Evolutionary conservation across 2,329 filamentous ascomycete species (phyloP).

Genomic region (Sporothrix pseudoabietina): DNA sequence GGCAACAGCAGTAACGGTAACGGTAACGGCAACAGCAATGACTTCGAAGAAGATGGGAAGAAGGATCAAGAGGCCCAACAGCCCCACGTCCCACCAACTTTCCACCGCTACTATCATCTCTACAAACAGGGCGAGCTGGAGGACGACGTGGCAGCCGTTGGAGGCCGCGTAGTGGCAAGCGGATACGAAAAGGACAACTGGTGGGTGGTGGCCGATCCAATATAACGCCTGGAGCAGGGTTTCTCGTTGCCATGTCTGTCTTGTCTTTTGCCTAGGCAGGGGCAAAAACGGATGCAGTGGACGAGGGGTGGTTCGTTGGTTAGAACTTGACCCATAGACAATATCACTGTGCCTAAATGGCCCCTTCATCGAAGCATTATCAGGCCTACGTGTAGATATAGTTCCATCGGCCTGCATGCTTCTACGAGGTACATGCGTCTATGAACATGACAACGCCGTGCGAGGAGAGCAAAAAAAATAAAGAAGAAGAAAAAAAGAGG

Average conservation of each 20-base stretch:
- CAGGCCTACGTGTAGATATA: background rate
- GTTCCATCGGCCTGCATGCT: slow-evolving; percentile 13
- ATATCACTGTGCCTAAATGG: slow-evolving; percentile 9
- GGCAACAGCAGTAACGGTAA: background rate
- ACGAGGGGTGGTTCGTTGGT: background rate
- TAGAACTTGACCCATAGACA: background rate
- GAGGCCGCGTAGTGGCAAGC: slow-evolving; percentile 72
- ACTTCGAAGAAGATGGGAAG: background rate
- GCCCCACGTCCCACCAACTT: slow-evolving; percentile 56
- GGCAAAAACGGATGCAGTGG: background rate
- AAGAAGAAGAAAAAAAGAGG: background rate
- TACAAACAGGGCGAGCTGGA: slow-evolving; percentile 87
- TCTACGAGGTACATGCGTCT: background rate
- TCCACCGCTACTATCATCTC: slow-evolving; percentile 91
- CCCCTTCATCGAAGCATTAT: background rate
- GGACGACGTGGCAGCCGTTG: slow-evolving; percentile 71
- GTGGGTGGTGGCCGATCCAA: slow-evolving; percentile 71
- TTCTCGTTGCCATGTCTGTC: background rate
- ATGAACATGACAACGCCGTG: background rate
- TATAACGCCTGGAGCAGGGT: background rate
- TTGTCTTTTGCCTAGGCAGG: background rate
- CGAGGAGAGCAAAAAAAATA: background rate
- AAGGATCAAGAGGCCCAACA: slow-evolving; percentile 14
- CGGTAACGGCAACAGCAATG: background rate
- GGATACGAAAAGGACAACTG: slow-evolving; percentile 98